A percentile compares a stretch with the other conserved stretches of the same genome.
Evolutionary conservation across 176 grass and related monocot species (phyloP).

Genomic region (Ananas comosus): DNA sequence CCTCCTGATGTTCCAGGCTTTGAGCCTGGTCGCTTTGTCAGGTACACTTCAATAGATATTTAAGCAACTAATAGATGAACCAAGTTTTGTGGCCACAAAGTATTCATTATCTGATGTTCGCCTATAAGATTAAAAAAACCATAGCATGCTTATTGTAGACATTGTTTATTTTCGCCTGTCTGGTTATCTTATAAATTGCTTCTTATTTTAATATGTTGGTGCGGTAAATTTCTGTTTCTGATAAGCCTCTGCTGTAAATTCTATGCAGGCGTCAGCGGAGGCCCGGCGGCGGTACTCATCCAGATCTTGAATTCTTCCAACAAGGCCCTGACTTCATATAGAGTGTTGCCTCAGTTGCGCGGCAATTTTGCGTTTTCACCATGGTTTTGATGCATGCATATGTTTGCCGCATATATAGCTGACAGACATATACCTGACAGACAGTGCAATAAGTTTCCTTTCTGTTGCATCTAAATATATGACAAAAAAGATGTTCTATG

Average conservation of each 20-base stretch:
- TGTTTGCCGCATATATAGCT: background rate
- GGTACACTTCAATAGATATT: constrained; percentile 30
- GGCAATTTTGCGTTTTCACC: background rate
- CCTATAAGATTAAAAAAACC: no score
- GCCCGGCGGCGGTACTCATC: constrained; percentile 50
- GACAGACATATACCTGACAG: no score
- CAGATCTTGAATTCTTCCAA: constrained; percentile 41
- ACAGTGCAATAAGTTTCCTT: no score
- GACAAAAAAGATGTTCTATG: no score
- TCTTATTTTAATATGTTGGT: background rate
- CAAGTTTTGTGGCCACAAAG: no score
- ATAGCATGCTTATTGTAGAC: no score
- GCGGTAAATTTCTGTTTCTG: background rate
- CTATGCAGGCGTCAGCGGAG: constrained; percentile 31
- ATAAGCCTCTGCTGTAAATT: background rate
- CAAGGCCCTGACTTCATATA: background rate
- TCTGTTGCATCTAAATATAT: no score
- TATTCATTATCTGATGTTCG: no score
- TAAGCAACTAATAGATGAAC: constrained; percentile 13
- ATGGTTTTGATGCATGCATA: background rate
- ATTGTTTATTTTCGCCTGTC: no score
- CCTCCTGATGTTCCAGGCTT: constrained; percentile 80
- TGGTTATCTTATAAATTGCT: no score
- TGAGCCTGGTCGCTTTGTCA: constrained; percentile 70
- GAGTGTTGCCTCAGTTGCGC: background rate